Base-by-base conservation (phyloP, 208 protist genomes). In the Trypanosoma cruzi region DNA sequence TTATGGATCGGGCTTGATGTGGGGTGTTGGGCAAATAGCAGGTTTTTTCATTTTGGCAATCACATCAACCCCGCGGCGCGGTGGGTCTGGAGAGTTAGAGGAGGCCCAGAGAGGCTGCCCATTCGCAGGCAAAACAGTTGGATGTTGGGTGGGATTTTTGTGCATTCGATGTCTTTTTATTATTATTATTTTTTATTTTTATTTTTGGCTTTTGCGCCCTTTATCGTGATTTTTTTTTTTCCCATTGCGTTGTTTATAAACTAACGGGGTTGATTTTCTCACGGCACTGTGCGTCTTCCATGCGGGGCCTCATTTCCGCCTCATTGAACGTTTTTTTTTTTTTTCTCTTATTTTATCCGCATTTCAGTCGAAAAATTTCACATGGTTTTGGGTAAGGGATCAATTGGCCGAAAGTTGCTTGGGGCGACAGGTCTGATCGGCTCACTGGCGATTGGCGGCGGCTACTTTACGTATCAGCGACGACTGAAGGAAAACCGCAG, bases 401-500 rank as follows among this genome's bases (percentile, higher is more conserved):
- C 71, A 2, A 56, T 80, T 24, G 66, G 79, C 26, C 71, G 88
- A 24, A 85, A 87, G 67, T 44, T 85, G 3, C 64, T 92, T 6
- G 50, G 70, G 26, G 71, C 68, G 18, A 71, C 73, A 18, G 73
- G 71, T 7, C 46, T 79, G 20, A 42, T 68, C 13, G 84, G 69
- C 11, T 50, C 68, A 24, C 76, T 82, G 16, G 85, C 75, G 14
- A 29, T 79, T 0, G 90, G 77, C 48, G 84, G 82, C 13, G 88
- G 80, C 26, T 92, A 92, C 61, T 68, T 79, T 2, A 84, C 83
- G 57, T 96, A 94, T 69, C 79, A 93, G 64, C 84, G 85, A 54
- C 81, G 91, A 20, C 64, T 96, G 20, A 64, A 75, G 10, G 85
- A 94, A n/a, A 96, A 96, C 78, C 64, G 73, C 29, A 89, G 83